phyloP scores from a whole-genome alignment of 2,329 filamentous ascomycete species.

The Trichoderma pleuroti region DNA sequence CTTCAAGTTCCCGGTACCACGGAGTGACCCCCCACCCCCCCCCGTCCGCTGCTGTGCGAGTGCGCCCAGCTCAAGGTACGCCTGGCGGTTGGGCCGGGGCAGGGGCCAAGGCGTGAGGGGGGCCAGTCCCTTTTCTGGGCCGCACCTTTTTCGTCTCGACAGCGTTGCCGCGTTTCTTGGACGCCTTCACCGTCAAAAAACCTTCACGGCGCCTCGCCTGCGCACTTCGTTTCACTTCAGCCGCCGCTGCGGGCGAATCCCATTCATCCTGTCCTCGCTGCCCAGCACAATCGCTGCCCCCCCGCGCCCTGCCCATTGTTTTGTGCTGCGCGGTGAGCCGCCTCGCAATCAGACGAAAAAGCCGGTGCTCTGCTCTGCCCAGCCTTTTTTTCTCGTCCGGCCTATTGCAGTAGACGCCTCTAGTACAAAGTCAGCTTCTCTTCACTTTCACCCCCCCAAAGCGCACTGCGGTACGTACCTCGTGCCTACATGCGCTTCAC shows the following conservation, averaged over 20 bases:
- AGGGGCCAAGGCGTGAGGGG: too few relatives aligned
- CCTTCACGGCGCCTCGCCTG: not conserved
- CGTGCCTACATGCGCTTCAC: constrained; percentile 17
- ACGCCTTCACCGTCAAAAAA: not conserved
- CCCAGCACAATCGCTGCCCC: not conserved
- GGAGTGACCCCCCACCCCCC: not conserved
- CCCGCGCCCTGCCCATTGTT: not conserved
- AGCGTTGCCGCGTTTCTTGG: constrained; percentile 9
- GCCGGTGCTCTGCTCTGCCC: not conserved
- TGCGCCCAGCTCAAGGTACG: not conserved
- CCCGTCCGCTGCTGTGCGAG: not conserved
- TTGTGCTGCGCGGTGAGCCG: not conserved
- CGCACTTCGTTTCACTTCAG: not conserved
- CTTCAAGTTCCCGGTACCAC: not conserved
- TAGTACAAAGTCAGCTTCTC: not conserved
- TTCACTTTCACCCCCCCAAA: constrained; percentile 2
- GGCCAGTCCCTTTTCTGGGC: too few relatives aligned
- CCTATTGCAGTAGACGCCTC: constrained; percentile 11
- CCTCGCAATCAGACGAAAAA: not conserved
- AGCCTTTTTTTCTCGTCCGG: constrained; percentile 5
- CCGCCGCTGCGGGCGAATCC: not conserved
- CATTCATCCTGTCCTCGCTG: not conserved
- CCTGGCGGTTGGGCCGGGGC: constrained; percentile 10
- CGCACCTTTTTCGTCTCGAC: constrained; percentile 9
- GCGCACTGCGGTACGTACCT: constrained; percentile 6